Percentiles rank a stretch among this genome's conserved stretches.
phyloP scores from a whole-genome alignment of 306 rosid species.

The Styphnolobium japonicum region DNA sequence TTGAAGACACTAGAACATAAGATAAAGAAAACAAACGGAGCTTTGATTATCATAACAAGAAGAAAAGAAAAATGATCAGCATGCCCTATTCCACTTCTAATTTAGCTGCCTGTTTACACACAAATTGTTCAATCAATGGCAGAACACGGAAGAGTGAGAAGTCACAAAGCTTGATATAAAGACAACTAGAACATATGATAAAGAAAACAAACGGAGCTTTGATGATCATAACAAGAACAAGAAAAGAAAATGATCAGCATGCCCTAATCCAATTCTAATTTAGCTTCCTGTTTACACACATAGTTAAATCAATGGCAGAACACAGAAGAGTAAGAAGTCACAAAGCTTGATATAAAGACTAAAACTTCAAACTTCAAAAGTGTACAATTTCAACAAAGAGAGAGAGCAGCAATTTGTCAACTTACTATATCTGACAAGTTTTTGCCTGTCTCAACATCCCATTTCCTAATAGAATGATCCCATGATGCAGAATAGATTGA shows the following conservation, averaged over 20 bases:
- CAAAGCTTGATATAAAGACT: neutral
- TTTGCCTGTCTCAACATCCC: conserved; percentile 88
- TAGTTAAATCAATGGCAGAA: neutral
- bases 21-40: neutral
- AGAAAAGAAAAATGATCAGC: neutral
- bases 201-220: neutral
- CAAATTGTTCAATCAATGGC: neutral
- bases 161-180: neutral
- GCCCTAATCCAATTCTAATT: neutral
- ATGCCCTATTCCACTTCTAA: neutral
- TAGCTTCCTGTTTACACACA: neutral
- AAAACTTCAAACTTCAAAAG: neutral
- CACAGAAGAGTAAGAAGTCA: neutral
- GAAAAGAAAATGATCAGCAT: neutral
- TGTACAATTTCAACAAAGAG: neutral
- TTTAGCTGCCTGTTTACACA: neutral
- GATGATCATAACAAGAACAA: neutral
- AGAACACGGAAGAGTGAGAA: neutral
- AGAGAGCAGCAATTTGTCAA: neutral
- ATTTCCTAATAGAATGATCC: conserved; percentile 84
- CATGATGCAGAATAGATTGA: conserved; percentile 85
- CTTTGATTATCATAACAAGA: neutral
- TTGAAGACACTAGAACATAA: neutral
- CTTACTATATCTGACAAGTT: conserved; percentile 61
- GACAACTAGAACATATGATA: neutral